Base-by-base conservation (phyloP, 768 basidiomycete genomes). In the Boletus coccyginus region DNA sequence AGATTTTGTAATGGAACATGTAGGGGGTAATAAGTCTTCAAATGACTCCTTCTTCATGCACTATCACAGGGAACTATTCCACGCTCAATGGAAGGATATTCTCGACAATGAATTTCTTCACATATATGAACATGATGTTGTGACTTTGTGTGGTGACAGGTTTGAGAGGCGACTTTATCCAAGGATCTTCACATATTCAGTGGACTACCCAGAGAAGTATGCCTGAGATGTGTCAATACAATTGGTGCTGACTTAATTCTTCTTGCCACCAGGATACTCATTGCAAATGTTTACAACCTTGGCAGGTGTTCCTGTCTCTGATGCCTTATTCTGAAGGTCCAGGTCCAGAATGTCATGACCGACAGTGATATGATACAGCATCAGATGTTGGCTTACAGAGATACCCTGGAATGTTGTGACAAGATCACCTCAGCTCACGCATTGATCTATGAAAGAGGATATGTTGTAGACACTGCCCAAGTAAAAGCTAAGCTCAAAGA, bases 211-310 rank as follows among this genome's bases (percentile, higher is more conserved):
- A 7, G 49, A 50, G 4, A 53, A 38, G 29, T 32, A 9, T 10
- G 8, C 8, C n/a, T n/a, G n/a, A n/a, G n/a, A n/a, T n/a, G n/a
- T n/a, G n/a, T n/a, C n/a, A n/a, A n/a, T n/a, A n/a, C n/a, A n/a
- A n/a, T n/a, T n/a, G n/a, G n/a, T n/a, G n/a, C n/a, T n/a, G n/a
- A n/a, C n/a, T n/a, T n/a, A n/a, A n/a, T n/a, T n/a, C n/a, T n/a
- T n/a, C n/a, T n/a, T n/a, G n/a, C n/a, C n/a, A n/a, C n/a, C 36
- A 53, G 52, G 10, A 36, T 53, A 16, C 52, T 53, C 13, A 53
- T 53, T n/a, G n/a, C 10, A 19, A 39, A n/a, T n/a, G n/a, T 45
- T 7, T n/a, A 16, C 35, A 52, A 36, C 33, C 42, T 52, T 7
- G 33, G 51, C 2, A 33, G 51, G 4, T 52, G 51, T 3, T 42